Conservation (phyloP, 2,329 filamentous ascomycete genomes). For the Colletotrichum higginsianum region DNA sequence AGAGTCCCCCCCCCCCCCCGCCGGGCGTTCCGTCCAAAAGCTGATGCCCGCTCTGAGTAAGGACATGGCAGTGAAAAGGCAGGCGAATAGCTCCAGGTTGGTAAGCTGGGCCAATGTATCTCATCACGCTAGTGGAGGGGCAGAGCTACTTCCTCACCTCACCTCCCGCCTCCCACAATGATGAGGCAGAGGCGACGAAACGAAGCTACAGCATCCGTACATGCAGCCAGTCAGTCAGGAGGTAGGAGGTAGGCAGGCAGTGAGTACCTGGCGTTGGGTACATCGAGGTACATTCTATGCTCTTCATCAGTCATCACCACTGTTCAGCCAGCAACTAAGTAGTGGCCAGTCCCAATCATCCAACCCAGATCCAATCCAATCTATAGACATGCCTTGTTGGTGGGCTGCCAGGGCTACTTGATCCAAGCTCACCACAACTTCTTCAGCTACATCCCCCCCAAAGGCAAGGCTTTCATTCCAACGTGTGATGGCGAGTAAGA, state of each 20-base stretch:
- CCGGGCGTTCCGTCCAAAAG: constrained; percentile 22
- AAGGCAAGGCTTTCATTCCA: constrained; percentile 23
- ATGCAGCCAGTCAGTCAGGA: too few relatives aligned
- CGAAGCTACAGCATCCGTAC: neutral
- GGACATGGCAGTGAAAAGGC: neutral
- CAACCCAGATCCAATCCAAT: neutral
- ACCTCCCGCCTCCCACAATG: neutral
- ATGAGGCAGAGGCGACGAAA: neutral
- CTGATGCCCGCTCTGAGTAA: neutral
- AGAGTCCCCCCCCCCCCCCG: neutral
- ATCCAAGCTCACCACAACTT: neutral
- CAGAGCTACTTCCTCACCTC: constrained; percentile 2
- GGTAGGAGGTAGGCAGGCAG: too few relatives aligned
- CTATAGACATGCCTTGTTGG: neutral
- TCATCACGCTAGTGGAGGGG: constrained; percentile 1
- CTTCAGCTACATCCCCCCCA: neutral
- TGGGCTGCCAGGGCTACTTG: neutral
- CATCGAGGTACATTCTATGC: neutral
- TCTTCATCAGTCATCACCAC: neutral
- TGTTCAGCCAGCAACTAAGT: neutral
- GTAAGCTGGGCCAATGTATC: constrained; percentile 6
- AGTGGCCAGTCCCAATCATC: neutral
- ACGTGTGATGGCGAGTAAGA: constrained; percentile 10
- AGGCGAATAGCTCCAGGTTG: neutral
- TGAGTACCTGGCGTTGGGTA: neutral